Base-by-base conservation (phyloP, 768 basidiomycete species). In the Pulveroboletus ravenelii region DNA sequence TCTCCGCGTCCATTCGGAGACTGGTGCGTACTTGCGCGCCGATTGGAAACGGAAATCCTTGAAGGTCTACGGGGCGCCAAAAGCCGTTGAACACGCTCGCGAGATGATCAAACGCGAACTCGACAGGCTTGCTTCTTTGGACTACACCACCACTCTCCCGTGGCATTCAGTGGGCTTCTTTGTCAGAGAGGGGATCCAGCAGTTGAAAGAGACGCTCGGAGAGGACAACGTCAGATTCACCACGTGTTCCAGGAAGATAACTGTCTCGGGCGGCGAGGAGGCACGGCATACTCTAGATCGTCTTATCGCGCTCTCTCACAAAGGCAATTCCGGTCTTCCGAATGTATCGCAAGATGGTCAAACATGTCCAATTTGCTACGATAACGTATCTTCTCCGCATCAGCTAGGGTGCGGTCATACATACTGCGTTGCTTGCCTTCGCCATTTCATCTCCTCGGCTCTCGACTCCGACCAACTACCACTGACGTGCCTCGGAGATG, bases 361-460 rank as follows among this genome's bases (percentile, higher is more conserved):
- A 14, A 55, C 47, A 3, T 85, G 83, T 55, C 82, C 83, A 6
- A 70, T 85, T 40, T 85, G 84, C 57, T 75, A 73, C 43, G 75
- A 78, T 51, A 55, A 4, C 1, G 46, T 69, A 12, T 75, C 10
- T 59, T 72, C 17, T 78, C 82, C 1, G 57, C 80, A 23, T 70
- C 71, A 44, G 13, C 70, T 89, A 1, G 68, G 64, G 5, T 91
- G 89, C 52, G 80, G 84, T 0, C 88, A 91, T 59, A 52, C 57
- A 0, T 88, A 81, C 74, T 91, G 89, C 59, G 73, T 75, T 15
- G 60, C 72, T 0, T 91, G 89, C 53, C 59, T 90, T 10, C 59
- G 67, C 13, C 70, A 73, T 45, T 86, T 86, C 57, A 70, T 89
- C 30, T 66, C 66, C 13, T 77, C 85, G 1, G 73, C 85, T 1